A percentile compares a stretch with the other conserved stretches of the same genome.
These are phyloP conservation scores for Brassica balearica DNA, from an alignment of 441 rosid genomes.

Conservation along the genomic window DNA sequence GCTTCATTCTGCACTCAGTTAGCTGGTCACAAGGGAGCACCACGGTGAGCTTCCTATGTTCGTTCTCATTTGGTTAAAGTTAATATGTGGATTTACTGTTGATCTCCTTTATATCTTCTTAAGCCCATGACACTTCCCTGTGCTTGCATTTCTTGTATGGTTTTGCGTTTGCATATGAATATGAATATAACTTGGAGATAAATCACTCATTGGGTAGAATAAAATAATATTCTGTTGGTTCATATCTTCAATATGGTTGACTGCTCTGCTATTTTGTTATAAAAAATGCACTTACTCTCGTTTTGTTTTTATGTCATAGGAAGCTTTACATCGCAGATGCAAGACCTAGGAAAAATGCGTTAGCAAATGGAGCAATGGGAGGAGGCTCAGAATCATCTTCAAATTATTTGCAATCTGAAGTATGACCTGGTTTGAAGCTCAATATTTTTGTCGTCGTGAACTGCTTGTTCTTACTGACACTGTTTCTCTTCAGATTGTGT, in stretches of 20 bases:
- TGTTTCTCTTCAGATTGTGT: constrained; percentile 70
- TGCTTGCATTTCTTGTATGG: constrained; percentile 30
- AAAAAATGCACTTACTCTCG: constrained; percentile 10
- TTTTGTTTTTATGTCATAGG: constrained; percentile 51
- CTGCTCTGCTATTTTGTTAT: constrained; percentile 10
- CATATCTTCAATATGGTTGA: constrained; percentile 14
- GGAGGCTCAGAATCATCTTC: constrained; percentile 93
- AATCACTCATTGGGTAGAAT: neutral
- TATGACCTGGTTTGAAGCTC: constrained; percentile 47
- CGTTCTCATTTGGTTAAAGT: constrained; percentile 12
- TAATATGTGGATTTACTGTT: constrained; percentile 3
- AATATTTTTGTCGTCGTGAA: constrained; percentile 22
- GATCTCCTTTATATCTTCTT: constrained; percentile 19
- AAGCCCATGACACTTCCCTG: constrained; percentile 27
- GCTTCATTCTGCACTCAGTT: constrained; percentile 85
- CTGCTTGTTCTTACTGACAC: constrained; percentile 19
- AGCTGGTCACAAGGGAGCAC: constrained; percentile 55
- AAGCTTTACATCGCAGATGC: constrained; percentile 98
- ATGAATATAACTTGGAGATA: constrained; percentile 13
- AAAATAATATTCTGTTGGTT: too few relatives aligned
- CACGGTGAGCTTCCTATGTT: constrained; percentile 56
- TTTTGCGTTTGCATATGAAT: constrained; percentile 1
- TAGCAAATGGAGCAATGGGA: constrained; percentile 99
- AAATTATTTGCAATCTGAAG: constrained; percentile 96
- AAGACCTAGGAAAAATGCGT: constrained; percentile 97